These are phyloP conservation scores for Cryphonectria japonica DNA, from an alignment of 2,329 filamentous ascomycete species.

Conservation along the genomic window DNA sequence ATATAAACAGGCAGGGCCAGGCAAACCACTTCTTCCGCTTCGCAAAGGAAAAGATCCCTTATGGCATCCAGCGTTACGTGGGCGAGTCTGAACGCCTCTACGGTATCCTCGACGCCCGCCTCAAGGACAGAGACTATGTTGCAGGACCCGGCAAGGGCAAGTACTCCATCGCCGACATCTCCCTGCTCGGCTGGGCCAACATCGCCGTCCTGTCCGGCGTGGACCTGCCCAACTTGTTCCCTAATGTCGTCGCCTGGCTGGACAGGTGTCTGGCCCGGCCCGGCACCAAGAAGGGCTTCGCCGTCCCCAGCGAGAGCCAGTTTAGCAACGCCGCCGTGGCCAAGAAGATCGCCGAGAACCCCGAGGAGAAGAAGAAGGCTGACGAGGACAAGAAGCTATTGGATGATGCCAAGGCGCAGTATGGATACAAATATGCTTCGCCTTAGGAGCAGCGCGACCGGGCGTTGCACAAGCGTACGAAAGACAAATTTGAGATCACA, in stretches of 20 bases:
- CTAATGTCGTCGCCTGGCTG: slow-evolving; percentile 68
- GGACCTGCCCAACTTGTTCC: slow-evolving; percentile 65
- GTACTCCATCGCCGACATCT: slow-evolving; percentile 73
- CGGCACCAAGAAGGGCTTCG: slow-evolving; percentile 65
- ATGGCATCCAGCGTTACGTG: slow-evolving; percentile 73
- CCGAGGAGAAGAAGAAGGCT: slow-evolving; percentile 51
- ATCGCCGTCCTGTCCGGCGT: slow-evolving; percentile 62
- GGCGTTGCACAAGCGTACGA: background rate
- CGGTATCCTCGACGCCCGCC: slow-evolving; percentile 69
- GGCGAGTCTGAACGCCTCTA: slow-evolving; percentile 78
- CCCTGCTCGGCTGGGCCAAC: slow-evolving; percentile 71
- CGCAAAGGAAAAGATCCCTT: slow-evolving; percentile 70
- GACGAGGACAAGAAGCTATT: slow-evolving; percentile 42
- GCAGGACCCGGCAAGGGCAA: slow-evolving; percentile 58
- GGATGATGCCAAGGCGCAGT: slow-evolving; percentile 49
- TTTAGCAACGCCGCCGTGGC: slow-evolving; percentile 46
- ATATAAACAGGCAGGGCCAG: slow-evolving; percentile 67
- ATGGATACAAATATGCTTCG: slow-evolving; percentile 51
- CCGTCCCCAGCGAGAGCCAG: slow-evolving; percentile 56
- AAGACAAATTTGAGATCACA: background rate
- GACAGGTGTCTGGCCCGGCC: slow-evolving; percentile 61
- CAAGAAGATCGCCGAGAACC: slow-evolving; percentile 46
- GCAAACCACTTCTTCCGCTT: slow-evolving; percentile 74
- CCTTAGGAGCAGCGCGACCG: slow-evolving; percentile 38
- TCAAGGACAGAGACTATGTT: slow-evolving; percentile 55